Conservation (phyloP, 2,329 filamentous ascomycete genomes). For the Fusarium sp. region DNA sequence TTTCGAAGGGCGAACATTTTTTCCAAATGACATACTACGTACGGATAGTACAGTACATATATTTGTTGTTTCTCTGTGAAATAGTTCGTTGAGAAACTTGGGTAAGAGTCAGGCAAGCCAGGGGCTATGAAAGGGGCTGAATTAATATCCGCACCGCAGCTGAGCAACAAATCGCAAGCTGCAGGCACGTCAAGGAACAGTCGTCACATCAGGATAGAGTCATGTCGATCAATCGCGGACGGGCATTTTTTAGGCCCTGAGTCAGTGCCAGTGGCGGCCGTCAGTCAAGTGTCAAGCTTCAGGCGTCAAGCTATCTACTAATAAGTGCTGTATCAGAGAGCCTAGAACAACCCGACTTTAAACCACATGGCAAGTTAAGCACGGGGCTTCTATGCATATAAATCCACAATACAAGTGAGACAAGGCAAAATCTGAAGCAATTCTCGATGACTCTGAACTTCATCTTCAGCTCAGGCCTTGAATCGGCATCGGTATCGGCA, state of each 20-base stretch:
- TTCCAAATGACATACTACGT: too few relatives aligned
- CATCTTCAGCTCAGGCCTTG: slow-evolving; percentile 12
- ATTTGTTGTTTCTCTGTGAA: neutral
- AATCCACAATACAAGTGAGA: neutral
- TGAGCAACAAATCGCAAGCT: neutral
- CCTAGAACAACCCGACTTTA: slow-evolving; percentile 2
- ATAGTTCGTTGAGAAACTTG: neutral
- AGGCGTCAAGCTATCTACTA: neutral
- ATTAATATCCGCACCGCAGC: neutral
- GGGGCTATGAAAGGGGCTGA: neutral
- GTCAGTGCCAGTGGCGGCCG: slow-evolving; percentile 4
- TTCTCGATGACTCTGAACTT: neutral
- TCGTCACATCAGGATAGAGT: neutral
- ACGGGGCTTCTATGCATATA: neutral
- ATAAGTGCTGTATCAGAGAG: slow-evolving; percentile 1
- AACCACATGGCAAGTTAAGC: slow-evolving; percentile 13
- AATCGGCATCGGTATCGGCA: slow-evolving; percentile 1
- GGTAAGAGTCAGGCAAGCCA: neutral
- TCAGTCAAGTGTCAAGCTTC: neutral
- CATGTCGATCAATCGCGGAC: slow-evolving; percentile 12
- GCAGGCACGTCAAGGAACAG: neutral
- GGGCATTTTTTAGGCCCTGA: slow-evolving; percentile 3
- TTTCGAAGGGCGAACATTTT: neutral
- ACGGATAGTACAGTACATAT: too few relatives aligned
- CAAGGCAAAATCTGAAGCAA: neutral